Evolutionary conservation across 1,139 yeast species (phyloP).

Genomic region (Chernovozyma aurita): DNA sequence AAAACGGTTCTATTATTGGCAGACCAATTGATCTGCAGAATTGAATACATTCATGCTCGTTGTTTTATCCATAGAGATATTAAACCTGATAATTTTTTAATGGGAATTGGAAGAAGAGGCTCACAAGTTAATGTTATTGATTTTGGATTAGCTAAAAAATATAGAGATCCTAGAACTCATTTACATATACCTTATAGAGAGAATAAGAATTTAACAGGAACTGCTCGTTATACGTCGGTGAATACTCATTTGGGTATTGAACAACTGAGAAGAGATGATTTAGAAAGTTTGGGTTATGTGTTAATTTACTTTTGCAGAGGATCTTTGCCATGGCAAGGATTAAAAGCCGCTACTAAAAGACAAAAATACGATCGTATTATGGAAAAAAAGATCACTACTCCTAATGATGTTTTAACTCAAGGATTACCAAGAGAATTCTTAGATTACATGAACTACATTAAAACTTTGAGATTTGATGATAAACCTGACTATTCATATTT

Average conservation of each 20-base stretch:
- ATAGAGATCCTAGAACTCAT: constrained; percentile 92
- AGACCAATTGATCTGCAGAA: constrained; percentile 89
- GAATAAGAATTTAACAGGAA: constrained; percentile 93
- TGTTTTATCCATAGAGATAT: constrained; percentile 90
- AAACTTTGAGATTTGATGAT: constrained; percentile 89
- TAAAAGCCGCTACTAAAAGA: constrained; percentile 94
- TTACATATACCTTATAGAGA: constrained; percentile 95
- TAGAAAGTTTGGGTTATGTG: constrained; percentile 93
- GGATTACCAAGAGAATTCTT: constrained; percentile 91
- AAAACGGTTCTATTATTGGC: constrained; percentile 91
- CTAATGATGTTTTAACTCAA: constrained; percentile 82
- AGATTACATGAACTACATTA: constrained; percentile 83
- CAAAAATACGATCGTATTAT: constrained; percentile 95
- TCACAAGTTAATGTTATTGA: constrained; percentile 94
- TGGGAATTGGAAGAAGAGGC: constrained; percentile 96
- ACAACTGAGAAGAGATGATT: constrained; percentile 93
- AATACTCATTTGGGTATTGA: constrained; percentile 97
- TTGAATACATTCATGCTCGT: constrained; percentile 93
- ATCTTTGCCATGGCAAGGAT: constrained; percentile 97
- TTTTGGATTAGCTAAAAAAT: constrained; percentile 94
- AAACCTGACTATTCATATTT: constrained; percentile 92
- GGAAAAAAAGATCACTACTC: constrained; percentile 94
- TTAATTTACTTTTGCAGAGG: constrained; percentile 94
- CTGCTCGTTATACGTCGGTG: constrained; percentile 94
- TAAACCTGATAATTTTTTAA: constrained; percentile 93